Conservation (phyloP, 495 filamentous ascomycete genomes). For the Xylaria bambusicola region DNA sequence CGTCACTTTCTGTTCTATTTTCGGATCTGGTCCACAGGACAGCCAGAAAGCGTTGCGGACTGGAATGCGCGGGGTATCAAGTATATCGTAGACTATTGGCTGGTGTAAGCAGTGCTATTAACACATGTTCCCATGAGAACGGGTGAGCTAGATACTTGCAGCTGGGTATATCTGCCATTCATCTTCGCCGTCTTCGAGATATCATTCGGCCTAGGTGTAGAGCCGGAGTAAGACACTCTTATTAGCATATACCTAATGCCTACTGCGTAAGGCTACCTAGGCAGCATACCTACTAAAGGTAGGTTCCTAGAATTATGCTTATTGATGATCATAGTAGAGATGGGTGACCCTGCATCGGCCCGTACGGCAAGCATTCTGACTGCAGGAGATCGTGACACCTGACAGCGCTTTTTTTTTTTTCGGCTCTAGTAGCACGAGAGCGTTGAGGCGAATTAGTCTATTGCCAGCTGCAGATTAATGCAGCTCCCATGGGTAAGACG, state of each 20-base stretch:
- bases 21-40: background rate
- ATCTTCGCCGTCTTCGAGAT: background rate
- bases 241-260: too few relatives aligned
- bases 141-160: too few relatives aligned
- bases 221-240: background rate
- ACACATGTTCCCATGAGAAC: too few relatives aligned
- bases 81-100: too few relatives aligned
- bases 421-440: background rate
- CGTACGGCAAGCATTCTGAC: constrained; percentile 14
- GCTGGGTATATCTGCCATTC: too few relatives aligned
- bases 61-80: too few relatives aligned
- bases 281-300: too few relatives aligned
- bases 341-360: constrained; percentile 12
- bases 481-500: background rate
- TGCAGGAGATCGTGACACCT: background rate
- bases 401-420: background rate
- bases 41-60: background rate
- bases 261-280: too few relatives aligned
- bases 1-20: constrained; percentile 9
- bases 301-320: background rate
- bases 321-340: background rate
- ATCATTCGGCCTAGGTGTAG: background rate
- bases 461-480: constrained; percentile 1
- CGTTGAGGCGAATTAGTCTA: background rate
- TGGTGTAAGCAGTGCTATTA: too few relatives aligned